Percentiles rank a stretch among this genome's conserved stretches.
phyloP scores from a whole-genome alignment of 2,329 filamentous ascomycete species.

The Pseudopithomyces chartarum region DNA sequence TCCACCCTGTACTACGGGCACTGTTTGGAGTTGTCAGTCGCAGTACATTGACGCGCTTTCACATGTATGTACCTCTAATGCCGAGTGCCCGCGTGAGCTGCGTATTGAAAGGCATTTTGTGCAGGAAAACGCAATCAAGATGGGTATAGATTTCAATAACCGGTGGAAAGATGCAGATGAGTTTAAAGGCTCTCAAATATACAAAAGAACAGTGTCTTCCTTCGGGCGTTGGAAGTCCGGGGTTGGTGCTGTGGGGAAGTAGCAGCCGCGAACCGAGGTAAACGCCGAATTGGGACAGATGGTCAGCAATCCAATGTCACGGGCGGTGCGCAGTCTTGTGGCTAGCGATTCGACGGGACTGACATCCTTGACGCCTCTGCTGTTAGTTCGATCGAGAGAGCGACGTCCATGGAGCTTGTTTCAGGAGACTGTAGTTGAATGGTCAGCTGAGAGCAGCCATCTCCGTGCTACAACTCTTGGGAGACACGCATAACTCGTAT shows the following conservation, averaged over 20 bases:
- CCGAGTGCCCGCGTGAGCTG: conserved; percentile 66
- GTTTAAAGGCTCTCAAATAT: neutral
- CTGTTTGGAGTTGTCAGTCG: conserved; percentile 56
- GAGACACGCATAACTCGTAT: too few species aligned
- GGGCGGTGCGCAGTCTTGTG: conserved; percentile 19
- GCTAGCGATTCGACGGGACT: too few species aligned
- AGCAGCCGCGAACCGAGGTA: conserved; percentile 30
- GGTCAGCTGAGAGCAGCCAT: too few species aligned
- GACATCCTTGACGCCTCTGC: neutral
- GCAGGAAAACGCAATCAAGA: neutral
- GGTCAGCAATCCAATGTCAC: conserved; percentile 6
- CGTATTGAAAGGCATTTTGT: conserved; percentile 66
- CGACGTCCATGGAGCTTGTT: too few species aligned
- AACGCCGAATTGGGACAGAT: conserved; percentile 14
- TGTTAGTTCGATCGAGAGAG: too few species aligned
- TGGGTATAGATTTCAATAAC: neutral
- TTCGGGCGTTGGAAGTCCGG: conserved; percentile 8
- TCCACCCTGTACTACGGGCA: conserved; percentile 82
- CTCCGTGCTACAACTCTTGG: too few species aligned
- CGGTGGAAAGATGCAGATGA: neutral
- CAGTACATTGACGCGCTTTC: conserved; percentile 1
- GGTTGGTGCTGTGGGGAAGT: conserved; percentile 31
- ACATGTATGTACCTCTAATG: conserved; percentile 50
- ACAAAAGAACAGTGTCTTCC: neutral
- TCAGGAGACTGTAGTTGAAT: too few species aligned